Evolutionary conservation across 441 rosid genomes (phyloP).

Genomic region (Rhodomyrtus psidioides): DNA sequence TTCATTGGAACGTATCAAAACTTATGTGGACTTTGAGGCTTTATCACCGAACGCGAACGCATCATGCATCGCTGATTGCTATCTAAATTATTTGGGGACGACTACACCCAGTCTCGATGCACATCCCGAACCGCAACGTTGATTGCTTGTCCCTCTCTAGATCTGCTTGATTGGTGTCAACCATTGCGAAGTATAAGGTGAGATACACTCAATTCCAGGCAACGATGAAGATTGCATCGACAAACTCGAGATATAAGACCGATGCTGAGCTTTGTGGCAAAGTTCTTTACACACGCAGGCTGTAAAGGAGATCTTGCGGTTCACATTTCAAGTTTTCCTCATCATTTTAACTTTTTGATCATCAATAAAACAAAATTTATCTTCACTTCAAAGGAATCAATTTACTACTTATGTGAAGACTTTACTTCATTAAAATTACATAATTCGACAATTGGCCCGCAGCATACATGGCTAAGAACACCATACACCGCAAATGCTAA

Average conservation of each 20-base stretch:
- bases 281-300: neutral
- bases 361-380: neutral
- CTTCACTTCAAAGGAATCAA: neutral
- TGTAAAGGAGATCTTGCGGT: neutral
- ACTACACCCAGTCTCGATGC: neutral
- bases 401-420: neutral
- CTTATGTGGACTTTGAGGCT: neutral
- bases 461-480: neutral
- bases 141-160: neutral
- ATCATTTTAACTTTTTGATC: neutral
- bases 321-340: neutral
- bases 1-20: neutral
- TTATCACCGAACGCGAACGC: neutral
- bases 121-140: neutral
- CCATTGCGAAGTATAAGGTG: neutral
- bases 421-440: neutral
- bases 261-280: neutral
- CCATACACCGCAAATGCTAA: neutral
- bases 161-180: neutral
- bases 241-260: neutral
- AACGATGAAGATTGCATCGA: neutral
- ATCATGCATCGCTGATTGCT: neutral
- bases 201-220: neutral
- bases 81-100: neutral
- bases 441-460: neutral